A percentile compares a stretch with the other conserved stretches of the same genome.
Evolutionary conservation across 2,329 filamentous ascomycete species (phyloP).

Genomic region (Metarhizium album): DNA sequence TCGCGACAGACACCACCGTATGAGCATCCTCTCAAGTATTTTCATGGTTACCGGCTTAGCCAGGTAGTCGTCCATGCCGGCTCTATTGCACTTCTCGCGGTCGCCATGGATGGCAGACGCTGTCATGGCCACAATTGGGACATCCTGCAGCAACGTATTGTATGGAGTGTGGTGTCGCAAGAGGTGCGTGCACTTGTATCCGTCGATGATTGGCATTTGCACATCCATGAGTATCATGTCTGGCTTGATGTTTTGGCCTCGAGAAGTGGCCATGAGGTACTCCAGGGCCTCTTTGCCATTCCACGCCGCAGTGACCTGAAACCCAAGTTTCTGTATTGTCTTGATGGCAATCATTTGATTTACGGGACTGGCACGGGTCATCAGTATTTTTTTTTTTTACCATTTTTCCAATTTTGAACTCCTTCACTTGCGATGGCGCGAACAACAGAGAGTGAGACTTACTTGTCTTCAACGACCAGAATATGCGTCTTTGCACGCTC

Average conservation of each 20-base stretch:
- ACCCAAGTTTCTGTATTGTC: constrained; percentile 63
- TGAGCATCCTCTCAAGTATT: constrained; percentile 58
- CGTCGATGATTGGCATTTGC: constrained; percentile 67
- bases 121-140: constrained; percentile 75
- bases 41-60: constrained; percentile 63
- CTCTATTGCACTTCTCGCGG: constrained; percentile 59
- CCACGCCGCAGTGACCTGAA: constrained; percentile 60
- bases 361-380: constrained; percentile 35
- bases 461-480: constrained; percentile 77
- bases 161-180: constrained; percentile 60
- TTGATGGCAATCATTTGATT: constrained; percentile 70
- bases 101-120: constrained; percentile 70
- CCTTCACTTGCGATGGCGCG: background rate
- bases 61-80: constrained; percentile 69
- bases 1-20: constrained; percentile 49
- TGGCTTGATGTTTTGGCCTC: constrained; percentile 43
- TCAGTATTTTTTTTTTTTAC: too few species aligned
- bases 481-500: constrained; percentile 56
- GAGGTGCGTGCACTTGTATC: constrained; percentile 65
- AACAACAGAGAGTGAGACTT: constrained; percentile 24
- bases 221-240: constrained; percentile 73
- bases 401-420: background rate
- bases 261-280: constrained; percentile 49
- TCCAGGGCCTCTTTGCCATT: constrained; percentile 72
- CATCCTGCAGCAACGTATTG: constrained; percentile 44